Evolutionary conservation across 805 yeast genomes (phyloP), one percentile per base, ranked within the genome.

Genomic region (Myxozyma vanderwaltii): DNA sequence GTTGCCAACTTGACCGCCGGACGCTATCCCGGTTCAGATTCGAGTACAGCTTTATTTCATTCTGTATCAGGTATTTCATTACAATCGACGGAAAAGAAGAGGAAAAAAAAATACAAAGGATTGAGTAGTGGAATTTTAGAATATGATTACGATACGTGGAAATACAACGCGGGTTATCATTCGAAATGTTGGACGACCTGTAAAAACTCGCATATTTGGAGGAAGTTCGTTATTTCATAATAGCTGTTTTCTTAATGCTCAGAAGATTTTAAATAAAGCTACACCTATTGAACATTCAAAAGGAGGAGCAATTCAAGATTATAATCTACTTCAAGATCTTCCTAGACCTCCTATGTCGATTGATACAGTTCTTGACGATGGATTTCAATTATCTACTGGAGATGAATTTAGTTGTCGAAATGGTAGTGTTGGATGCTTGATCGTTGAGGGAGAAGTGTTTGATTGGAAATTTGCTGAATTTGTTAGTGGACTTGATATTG

Each of bases 391-490:
- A 19, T 62, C 65, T 6, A 46, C 61, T 27, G 61, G 59, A 6
- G 38, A 44, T 31, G 27, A 29, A 15, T 63, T 64, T 21, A 54
- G 51, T 19, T 56, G 64, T 72, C 21, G 76, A 77, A 6, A 72
- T 76, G 43, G 69, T 75, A 13, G 74, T 76, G 15, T 86, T 82
- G 10, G 76, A 81, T 0, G 66, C 84, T 19, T 46, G 19, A 52
- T 62, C 26, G 24, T 55, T 29, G 67, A 82, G 76, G 67, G 72
- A 12, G 90, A 86, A 67, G 80, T 85, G 0, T 82, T 83, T 62
- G 86, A 85, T 67, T 78, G 87, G 41, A 80, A 83, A 64, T 69
- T 86, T 45, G 65, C 63, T 29, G 53, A 57, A 63, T 68, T 54
- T 38, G 71, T 76, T 19, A 67, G 72, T n/a, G 81, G 83, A 1